Conservation (phyloP, 1,139 yeast genomes). For the Saccharomyces hybrid region DNA sequence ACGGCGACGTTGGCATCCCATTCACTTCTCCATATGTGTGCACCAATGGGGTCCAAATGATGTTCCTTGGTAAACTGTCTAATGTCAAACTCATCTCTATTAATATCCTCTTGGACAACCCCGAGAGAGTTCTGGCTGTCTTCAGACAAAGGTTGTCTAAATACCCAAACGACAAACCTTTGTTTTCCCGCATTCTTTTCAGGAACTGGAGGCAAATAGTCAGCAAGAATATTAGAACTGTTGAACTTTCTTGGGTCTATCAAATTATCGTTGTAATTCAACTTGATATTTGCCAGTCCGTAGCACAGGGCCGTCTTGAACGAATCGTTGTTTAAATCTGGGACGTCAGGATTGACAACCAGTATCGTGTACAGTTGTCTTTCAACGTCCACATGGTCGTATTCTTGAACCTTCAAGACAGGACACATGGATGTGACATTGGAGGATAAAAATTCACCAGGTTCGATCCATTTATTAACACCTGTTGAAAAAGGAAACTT, state of each 20-base stretch:
- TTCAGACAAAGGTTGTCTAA: conserved; percentile 48
- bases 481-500: conserved; percentile 66
- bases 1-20: conserved; percentile 71
- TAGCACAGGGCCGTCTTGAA: conserved; percentile 69
- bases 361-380: conserved; percentile 61
- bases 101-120: conserved; percentile 14
- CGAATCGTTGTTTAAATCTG: conserved; percentile 63
- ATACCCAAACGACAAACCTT: conserved; percentile 85
- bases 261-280: conserved; percentile 52
- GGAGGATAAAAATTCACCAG: conserved; percentile 70
- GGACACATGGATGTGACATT: conserved; percentile 72
- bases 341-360: conserved; percentile 87
- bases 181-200: conserved; percentile 81
- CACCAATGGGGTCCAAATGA: conserved; percentile 70
- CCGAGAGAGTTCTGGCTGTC: conserved; percentile 11
- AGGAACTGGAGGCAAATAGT: conserved; percentile 81
- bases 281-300: conserved; percentile 64
- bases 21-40: conserved; percentile 81
- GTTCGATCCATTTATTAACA: conserved; percentile 61
- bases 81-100: conserved; percentile 56
- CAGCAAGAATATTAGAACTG: conserved; percentile 33
- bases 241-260: conserved; percentile 46
- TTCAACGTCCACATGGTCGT: conserved; percentile 42
- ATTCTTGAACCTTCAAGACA: conserved; percentile 65
- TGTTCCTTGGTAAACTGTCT: conserved; percentile 56